phyloP scores from a whole-genome alignment of 176 grass and related monocot species.

The Elymus sibiricus region DNA sequence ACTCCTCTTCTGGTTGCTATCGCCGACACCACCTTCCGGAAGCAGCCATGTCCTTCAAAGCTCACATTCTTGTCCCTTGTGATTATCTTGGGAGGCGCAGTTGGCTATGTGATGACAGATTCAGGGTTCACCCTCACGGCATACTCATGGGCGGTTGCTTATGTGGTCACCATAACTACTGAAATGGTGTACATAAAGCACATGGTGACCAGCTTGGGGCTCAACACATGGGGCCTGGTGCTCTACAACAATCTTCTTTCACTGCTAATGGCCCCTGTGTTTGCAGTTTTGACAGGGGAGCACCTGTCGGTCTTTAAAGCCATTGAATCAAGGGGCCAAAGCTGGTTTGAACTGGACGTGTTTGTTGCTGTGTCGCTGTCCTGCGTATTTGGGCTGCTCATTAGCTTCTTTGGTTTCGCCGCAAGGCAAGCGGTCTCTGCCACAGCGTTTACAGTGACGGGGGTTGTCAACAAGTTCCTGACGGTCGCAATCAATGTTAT shows the following conservation, averaged over 20 bases:
- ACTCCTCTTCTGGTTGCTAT: constrained; percentile 64
- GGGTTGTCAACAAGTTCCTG: constrained; percentile 76
- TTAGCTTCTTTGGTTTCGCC: constrained; percentile 80
- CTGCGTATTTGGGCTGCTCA: constrained; percentile 72
- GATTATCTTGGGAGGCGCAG: constrained; percentile 57
- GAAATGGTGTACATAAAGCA: constrained; percentile 90
- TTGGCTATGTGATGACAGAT: constrained; percentile 67
- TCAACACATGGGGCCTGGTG: constrained; percentile 76
- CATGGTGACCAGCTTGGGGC: constrained; percentile 64
- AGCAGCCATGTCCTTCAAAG: constrained; percentile 61
- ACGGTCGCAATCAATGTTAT: constrained; percentile 79
- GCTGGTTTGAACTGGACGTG: constrained; percentile 55
- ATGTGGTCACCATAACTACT: constrained; percentile 61
- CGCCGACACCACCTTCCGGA: constrained; percentile 55
- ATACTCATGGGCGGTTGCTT: constrained; percentile 66
- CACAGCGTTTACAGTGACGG: constrained; percentile 69
- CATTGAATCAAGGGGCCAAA: constrained; percentile 42
- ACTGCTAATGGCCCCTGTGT: constrained; percentile 50
- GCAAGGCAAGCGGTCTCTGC: constrained; percentile 68
- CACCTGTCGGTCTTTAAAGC: constrained; percentile 53
- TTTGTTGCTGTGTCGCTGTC: constrained; percentile 56
- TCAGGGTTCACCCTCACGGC: constrained; percentile 57
- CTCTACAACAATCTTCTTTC: constrained; percentile 75
- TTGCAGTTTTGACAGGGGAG: constrained; percentile 61
- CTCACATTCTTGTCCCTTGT: constrained; percentile 57